phyloP scores from a whole-genome alignment of 2,329 filamentous ascomycete species.

The Fusarium secorum region DNA sequence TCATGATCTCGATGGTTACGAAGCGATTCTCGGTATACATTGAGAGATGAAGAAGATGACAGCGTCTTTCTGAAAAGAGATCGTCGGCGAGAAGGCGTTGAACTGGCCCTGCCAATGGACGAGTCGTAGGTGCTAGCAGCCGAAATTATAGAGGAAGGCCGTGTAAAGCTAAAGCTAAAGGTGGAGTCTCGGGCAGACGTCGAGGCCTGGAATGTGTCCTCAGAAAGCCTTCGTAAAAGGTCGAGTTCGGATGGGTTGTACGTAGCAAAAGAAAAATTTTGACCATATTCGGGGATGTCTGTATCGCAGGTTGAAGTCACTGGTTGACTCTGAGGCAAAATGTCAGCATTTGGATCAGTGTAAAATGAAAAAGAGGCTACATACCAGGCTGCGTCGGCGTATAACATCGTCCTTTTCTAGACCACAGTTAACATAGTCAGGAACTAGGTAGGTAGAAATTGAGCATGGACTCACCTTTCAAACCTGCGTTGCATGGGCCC shows the following conservation, averaged over 20 bases:
- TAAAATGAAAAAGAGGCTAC: background rate
- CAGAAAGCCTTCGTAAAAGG: background rate
- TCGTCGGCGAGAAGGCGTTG: background rate
- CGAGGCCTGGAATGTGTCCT: conserved; percentile 1
- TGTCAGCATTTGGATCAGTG: background rate
- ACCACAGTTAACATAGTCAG: background rate
- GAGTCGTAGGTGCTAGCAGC: conserved; percentile 18
- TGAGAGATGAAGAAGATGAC: conserved; percentile 12
- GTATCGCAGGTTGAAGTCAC: background rate
- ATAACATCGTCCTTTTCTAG: background rate
- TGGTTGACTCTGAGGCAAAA: background rate
- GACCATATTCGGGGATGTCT: background rate
- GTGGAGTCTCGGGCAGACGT: conserved; percentile 1
- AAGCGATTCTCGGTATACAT: background rate
- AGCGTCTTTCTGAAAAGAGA: background rate
- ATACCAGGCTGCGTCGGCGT: background rate
- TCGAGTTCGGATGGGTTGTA: background rate
- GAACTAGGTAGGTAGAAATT: background rate
- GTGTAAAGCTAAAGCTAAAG: background rate
- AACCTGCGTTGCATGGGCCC: background rate
- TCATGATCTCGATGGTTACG: background rate
- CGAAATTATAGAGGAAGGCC: conserved; percentile 7
- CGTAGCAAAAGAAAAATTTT: background rate
- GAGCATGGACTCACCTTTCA: background rate
- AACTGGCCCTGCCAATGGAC: background rate